Evolutionary conservation across 805 yeast species (phyloP), one percentile per base, ranked within the genome.

Genomic region (Candida insectorum): DNA sequence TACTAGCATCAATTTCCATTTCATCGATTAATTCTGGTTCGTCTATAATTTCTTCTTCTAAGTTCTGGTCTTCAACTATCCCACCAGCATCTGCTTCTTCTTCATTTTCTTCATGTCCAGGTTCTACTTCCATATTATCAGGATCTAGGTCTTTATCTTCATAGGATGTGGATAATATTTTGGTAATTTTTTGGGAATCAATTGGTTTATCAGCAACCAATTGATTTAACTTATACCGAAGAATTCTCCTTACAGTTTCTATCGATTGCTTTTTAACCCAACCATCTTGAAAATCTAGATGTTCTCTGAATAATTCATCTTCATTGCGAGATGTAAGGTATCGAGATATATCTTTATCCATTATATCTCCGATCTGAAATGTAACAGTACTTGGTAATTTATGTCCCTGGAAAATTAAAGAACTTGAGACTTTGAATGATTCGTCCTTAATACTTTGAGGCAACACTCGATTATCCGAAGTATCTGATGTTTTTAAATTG

Each of bases 301-400:
- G 13, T 10, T 52, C 55, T 26, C 58, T 31, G 25, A 49, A 47
- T 15, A 77, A 71, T 8, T 56, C 55, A 2, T 48, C 51, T 58
- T 12, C 69, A 57, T 8, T 51, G n/a, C n/a, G n/a, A n/a, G n/a
- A n/a, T n/a, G n/a, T n/a, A n/a, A n/a, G n/a, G n/a, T n/a, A n/a
- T n/a, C n/a, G n/a, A 41, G 43, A 48, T 7, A 89, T 65, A 43
- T 79, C 81, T 7, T 77, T 74, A 49, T 86, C 95, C 5, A 71
- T 54, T 4, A 93, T 64, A 50, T 91, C 89, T 18, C 88, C 89
- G 6, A 93, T 62, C 51, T 87, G 96, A 47, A 83, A 79, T 39
- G 82, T 74, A 7, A 85, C 74, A 5, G 85, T 73, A 35, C 71
- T 62, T 0, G 96, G 95, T 14, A 84, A 51, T 26, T 69, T 71